Base-by-base conservation (phyloP, 2,329 filamentous ascomycete species). In the Fusarium stilboides region DNA sequence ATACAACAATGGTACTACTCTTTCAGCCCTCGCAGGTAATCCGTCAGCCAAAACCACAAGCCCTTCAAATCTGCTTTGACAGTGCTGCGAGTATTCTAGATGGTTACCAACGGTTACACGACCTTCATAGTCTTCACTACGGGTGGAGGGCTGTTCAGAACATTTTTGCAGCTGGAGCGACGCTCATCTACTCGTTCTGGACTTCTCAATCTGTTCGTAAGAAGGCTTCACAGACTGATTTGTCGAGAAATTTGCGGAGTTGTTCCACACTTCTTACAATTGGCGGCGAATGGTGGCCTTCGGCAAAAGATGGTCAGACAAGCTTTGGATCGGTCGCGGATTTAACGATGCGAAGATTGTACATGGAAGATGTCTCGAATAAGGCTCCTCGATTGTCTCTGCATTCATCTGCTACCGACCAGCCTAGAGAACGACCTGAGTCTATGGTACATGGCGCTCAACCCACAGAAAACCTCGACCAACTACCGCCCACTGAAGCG, bases 281-380 rank as follows among this genome's bases (percentile, higher is more conserved):
- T 17, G 79, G 79, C 5, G 77, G 80, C 6, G 79, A 81, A 53
- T 81, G 79, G 79, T 81, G 80, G 80, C 78, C 78, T 8, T 79
- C 77, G 1, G 77, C 77, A 19, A 77, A 75, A 14, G 77, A 65
- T 8, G 76, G 76, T 3, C 75, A 76, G 36, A 65, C 70, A 5
- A 79, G 75, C 42, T 79, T 80, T 45, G 77, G 68, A 4, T 57
- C 57, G 10, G 49, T 62, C 14, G 62, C 62, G 8, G 62, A 65
- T 42, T 28, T 65, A 9, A 65, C 62, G 15, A 62, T 65, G 24
- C 53, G 59, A 31, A 62, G 42, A 28, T 37, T 65, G 20, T 65
- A 62, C 14, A 57, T 49, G 36, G 62, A 62, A 15, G 39, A 43
- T 6, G 28, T 43, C 12, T 44, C 57, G 12, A 49, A 37, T 37